Percentiles rank a stretch among this genome's conserved stretches.
These are phyloP conservation scores for Priceomyces carsonii DNA, from an alignment of 805 yeast genomes.

Conservation along the genomic window DNA sequence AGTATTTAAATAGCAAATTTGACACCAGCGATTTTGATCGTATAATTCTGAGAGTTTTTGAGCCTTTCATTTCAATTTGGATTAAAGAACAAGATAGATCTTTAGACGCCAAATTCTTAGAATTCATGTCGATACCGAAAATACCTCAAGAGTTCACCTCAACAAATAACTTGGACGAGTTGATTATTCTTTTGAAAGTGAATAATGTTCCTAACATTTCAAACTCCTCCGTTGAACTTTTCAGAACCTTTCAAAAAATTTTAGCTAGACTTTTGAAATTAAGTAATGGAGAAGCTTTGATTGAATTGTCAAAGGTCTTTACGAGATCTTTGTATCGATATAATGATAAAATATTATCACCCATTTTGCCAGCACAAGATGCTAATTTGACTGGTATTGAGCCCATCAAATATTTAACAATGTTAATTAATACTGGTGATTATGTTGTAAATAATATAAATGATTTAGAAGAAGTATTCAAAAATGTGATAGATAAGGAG, in stretches of 20 bases:
- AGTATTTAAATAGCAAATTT: slow-evolving; percentile 64
- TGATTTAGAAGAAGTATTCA: slow-evolving; percentile 69
- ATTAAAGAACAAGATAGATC: slow-evolving; percentile 75
- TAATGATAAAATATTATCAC: slow-evolving; percentile 29
- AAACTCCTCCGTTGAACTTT: slow-evolving; percentile 84
- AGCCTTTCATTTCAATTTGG: slow-evolving; percentile 85
- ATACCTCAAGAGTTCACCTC: slow-evolving; percentile 42
- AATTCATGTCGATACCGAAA: slow-evolving; percentile 60
- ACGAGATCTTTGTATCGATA: slow-evolving; percentile 60
- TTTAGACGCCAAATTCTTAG: slow-evolving; percentile 61
- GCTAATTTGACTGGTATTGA: slow-evolving; percentile 56
- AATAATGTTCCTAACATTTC: slow-evolving; percentile 65
- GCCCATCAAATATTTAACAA: slow-evolving; percentile 63
- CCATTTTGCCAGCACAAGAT: slow-evolving; percentile 42
- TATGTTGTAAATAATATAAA: slow-evolving; percentile 77
- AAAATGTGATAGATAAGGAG: slow-evolving; percentile 36
- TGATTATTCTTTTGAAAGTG: slow-evolving; percentile 40
- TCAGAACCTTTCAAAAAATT: slow-evolving; percentile 71
- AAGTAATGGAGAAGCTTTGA: slow-evolving; percentile 44
- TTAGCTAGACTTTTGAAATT: slow-evolving; percentile 59
- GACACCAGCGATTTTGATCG: slow-evolving; percentile 44
- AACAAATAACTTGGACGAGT: slow-evolving; percentile 19
- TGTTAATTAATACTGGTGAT: slow-evolving; percentile 85
- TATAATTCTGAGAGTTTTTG: slow-evolving; percentile 66
- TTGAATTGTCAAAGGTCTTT: slow-evolving; percentile 60